Conservation (phyloP, 257 asterid species). For the Nicotiana tomentosiformis region DNA sequence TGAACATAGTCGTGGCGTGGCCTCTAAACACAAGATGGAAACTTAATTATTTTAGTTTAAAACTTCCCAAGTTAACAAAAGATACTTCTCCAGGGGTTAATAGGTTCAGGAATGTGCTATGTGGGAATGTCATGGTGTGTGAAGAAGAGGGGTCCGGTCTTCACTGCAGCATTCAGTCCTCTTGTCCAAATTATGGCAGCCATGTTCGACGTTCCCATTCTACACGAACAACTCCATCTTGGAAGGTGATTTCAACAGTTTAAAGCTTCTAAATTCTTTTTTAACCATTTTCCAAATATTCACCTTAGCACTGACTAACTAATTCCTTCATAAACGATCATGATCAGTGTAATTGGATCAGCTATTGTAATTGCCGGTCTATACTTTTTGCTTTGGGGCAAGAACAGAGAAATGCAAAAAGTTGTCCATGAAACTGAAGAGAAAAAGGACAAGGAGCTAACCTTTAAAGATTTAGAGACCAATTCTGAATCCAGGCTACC, state of each 20-base stretch:
- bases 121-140: conserved; percentile 96
- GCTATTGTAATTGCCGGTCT: conserved; percentile 49
- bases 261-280: background rate
- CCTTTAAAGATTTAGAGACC: conserved; percentile 8
- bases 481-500: conserved; percentile 10
- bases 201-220: conserved; percentile 47
- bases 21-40: background rate
- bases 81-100: conserved; percentile 43
- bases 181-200: conserved; percentile 71
- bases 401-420: conserved; percentile 44
- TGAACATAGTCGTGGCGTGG: background rate
- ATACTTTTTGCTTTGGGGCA: conserved; percentile 74
- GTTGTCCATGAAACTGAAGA: conserved; percentile 12
- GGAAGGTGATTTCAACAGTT: conserved; percentile 43
- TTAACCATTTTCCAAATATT: background rate
- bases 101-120: conserved; percentile 74
- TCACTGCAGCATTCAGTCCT: conserved; percentile 81
- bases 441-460: background rate
- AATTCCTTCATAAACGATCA: background rate
- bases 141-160: conserved; percentile 73
- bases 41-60: background rate
- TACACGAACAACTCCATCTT: conserved; percentile 71
- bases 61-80: background rate
- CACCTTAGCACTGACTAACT: background rate
- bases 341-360: conserved; percentile 58